Evolutionary conservation across 495 filamentous ascomycete species (phyloP).

Genomic region (Penicillium bialowiezense): DNA sequence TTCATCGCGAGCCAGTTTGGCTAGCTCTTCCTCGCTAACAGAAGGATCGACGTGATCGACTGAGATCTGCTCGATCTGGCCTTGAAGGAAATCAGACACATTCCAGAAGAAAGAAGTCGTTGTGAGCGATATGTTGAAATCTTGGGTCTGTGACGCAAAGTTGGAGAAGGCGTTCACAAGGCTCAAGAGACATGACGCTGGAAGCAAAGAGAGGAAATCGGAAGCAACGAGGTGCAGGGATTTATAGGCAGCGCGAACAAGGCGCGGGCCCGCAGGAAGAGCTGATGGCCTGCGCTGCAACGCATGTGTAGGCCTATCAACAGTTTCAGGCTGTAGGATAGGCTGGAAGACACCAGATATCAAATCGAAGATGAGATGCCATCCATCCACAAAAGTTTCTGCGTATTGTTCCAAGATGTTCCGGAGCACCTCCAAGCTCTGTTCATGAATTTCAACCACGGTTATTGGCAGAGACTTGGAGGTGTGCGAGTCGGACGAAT

Average conservation of each 20-base stretch:
- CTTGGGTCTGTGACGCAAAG: constrained; percentile 83
- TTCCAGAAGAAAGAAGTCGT: constrained; percentile 95
- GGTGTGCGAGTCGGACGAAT: constrained; percentile 23
- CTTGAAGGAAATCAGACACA: constrained; percentile 78
- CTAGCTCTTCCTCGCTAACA: constrained; percentile 41
- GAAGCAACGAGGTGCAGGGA: constrained; percentile 91
- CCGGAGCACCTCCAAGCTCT: constrained; percentile 76
- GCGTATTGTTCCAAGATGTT: constrained; percentile 85
- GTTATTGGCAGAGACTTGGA: constrained; percentile 39
- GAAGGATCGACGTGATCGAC: constrained; percentile 39
- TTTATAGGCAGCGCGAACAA: constrained; percentile 81
- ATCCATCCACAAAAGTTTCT: constrained; percentile 75
- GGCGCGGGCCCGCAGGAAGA: constrained; percentile 60
- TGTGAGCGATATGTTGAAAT: constrained; percentile 93
- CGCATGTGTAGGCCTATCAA: constrained; percentile 11
- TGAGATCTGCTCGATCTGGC: constrained; percentile 41
- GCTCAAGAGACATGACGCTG: constrained; percentile 72
- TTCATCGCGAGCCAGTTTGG: constrained; percentile 28
- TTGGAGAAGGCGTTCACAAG: constrained; percentile 85
- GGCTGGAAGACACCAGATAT: constrained; percentile 77
- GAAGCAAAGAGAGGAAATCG: constrained; percentile 81
- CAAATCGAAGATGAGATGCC: constrained; percentile 81
- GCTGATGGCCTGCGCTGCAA: constrained; percentile 25
- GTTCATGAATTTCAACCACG: constrained; percentile 79
- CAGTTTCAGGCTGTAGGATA: constrained; percentile 19